Conservation (phyloP, 352 stramenopile species). For the Pythium oligandrum region DNA sequence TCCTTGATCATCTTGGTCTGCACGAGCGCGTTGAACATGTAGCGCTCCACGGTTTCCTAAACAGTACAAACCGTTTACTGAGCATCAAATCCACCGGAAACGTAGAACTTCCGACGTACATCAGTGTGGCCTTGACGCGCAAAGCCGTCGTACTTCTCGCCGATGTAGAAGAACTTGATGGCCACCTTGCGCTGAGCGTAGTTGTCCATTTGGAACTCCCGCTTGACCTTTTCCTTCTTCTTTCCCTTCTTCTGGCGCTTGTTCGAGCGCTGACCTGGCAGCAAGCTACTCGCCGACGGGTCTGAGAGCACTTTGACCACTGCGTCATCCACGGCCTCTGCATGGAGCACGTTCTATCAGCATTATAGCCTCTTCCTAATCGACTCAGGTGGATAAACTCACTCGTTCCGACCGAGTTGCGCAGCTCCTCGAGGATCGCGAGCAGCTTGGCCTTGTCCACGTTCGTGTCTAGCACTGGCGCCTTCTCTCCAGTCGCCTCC, state of each 20-base stretch:
- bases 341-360: not conserved
- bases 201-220: slow-evolving; percentile 73
- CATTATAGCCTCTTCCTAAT: too few species aligned
- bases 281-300: slow-evolving; percentile 14
- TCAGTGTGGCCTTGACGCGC: slow-evolving; percentile 85
- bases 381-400: not conserved
- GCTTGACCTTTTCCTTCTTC: slow-evolving; percentile 28
- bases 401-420: slow-evolving; percentile 54
- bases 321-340: slow-evolving; percentile 67
- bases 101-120: slow-evolving; percentile 7
- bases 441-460: slow-evolving; percentile 41
- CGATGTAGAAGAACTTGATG: slow-evolving; percentile 85
- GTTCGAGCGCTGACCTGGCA: slow-evolving; percentile 2
- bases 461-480: slow-evolving; percentile 19
- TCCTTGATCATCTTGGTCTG: slow-evolving; percentile 90
- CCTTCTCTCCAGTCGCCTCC: not conserved
- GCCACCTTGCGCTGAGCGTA: slow-evolving; percentile 68
- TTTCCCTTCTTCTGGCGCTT: slow-evolving; percentile 53
- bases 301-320: slow-evolving; percentile 58
- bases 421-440: slow-evolving; percentile 64
- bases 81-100: too few species aligned
- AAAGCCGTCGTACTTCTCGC: slow-evolving; percentile 87
- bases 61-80: too few species aligned
- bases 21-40: slow-evolving; percentile 92
- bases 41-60: slow-evolving; percentile 88